Conservation (phyloP, 805 yeast species). For the Suhomyces xylopsoci region DNA sequence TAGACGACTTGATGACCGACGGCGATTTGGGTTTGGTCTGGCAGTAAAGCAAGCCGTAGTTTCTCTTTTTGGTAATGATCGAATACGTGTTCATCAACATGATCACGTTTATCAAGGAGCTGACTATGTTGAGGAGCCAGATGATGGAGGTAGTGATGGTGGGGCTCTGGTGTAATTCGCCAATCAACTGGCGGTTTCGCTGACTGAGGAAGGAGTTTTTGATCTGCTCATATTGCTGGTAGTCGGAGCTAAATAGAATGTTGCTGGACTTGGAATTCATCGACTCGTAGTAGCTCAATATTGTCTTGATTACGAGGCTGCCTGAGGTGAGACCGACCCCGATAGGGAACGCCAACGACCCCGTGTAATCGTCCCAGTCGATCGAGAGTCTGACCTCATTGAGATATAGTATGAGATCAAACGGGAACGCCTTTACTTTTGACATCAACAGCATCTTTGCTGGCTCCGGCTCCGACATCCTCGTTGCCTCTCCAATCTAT, state of each 20-base stretch:
- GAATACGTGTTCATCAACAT: conserved; percentile 9
- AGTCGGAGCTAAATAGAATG: conserved; percentile 33
- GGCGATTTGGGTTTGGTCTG: conserved; percentile 23
- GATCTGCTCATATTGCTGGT: conserved; percentile 31
- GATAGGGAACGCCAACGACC: conserved; percentile 28
- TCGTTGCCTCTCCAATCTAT: neutral
- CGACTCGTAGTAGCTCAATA: conserved; percentile 24
- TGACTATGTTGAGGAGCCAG: conserved; percentile 15
- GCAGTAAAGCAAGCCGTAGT: conserved; percentile 33
- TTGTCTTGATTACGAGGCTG: conserved; percentile 19
- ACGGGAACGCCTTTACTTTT: conserved; percentile 29
- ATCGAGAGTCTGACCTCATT: conserved; percentile 37
- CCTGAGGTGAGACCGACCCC: conserved; percentile 22
- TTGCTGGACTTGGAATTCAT: conserved; percentile 28
- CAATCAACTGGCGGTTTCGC: conserved; percentile 1
- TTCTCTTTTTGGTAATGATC: conserved; percentile 18
- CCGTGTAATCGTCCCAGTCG: conserved; percentile 40
- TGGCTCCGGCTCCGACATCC: neutral
- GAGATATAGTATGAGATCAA: conserved; percentile 33
- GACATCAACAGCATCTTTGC: conserved; percentile 25
- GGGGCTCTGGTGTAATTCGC: conserved; percentile 4
- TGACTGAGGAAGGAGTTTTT: conserved; percentile 9
- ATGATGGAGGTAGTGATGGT: conserved; percentile 11
- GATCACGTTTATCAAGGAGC: conserved; percentile 5
- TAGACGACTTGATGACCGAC: conserved; percentile 15